Evolutionary conservation across 352 stramenopile genomes (phyloP).

Genomic region (Globisporangium emineosum): DNA sequence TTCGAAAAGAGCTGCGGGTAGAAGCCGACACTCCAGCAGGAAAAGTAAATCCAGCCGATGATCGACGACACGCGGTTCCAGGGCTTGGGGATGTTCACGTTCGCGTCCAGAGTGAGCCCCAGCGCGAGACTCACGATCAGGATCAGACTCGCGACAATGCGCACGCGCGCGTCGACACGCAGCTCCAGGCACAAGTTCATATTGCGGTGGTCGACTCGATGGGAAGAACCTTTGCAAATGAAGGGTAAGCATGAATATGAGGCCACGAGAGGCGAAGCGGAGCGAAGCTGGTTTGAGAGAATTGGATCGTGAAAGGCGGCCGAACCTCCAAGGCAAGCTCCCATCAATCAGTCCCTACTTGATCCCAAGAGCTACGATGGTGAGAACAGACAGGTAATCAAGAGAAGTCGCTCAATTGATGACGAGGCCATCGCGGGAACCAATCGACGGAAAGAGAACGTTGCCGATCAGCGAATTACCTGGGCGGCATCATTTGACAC

Average conservation of each 20-base stretch:
- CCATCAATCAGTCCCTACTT: neutral
- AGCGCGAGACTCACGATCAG: neutral
- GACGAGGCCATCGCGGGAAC: neutral
- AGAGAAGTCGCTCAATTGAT: neutral
- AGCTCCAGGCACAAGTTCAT: conserved; percentile 1
- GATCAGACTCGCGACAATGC: neutral
- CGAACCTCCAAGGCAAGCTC: neutral
- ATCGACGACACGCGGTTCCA: conserved; percentile 86
- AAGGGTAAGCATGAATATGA: neutral
- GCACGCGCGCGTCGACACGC: neutral
- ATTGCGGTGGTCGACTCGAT: neutral
- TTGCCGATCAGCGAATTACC: neutral
- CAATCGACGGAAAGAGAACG: neutral
- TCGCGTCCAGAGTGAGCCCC: conserved; percentile 35
- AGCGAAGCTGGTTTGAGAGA: neutral
- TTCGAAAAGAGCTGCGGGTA: conserved; percentile 95
- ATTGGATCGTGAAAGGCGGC: neutral
- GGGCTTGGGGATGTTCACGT: conserved; percentile 73
- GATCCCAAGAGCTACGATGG: neutral
- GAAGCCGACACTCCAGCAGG: conserved; percentile 88
- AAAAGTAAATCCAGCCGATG: conserved; percentile 91
- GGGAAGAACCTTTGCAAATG: neutral
- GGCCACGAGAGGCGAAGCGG: neutral
- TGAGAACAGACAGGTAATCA: neutral
- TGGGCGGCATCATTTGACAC: neutral